These are phyloP conservation scores for Monosporascus cannonballus DNA, from an alignment of 2,329 filamentous ascomycete genomes.

Conservation along the genomic window DNA sequence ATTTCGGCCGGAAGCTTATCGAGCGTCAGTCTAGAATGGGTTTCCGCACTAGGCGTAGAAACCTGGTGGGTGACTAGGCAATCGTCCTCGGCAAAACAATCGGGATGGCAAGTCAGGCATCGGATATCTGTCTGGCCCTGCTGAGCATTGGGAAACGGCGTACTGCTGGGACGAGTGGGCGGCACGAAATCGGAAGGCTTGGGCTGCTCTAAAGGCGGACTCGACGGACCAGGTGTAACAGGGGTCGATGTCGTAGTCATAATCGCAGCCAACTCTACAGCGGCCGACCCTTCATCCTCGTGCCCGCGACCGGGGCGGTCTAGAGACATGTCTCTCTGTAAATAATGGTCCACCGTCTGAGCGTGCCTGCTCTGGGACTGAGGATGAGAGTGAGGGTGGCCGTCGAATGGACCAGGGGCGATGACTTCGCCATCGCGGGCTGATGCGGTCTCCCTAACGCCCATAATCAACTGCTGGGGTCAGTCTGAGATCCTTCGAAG, in stretches of 20 bases:
- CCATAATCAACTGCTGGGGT: constrained; percentile 13
- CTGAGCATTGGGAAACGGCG: constrained; percentile 52
- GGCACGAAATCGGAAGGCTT: constrained; percentile 42
- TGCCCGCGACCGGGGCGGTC: constrained; percentile 20
- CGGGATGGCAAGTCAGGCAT: constrained; percentile 33
- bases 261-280: constrained; percentile 37
- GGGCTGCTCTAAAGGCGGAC: constrained; percentile 42
- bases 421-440: constrained; percentile 19
- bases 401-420: constrained; percentile 17
- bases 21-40: constrained; percentile 31
- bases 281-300: constrained; percentile 33
- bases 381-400: constrained; percentile 15
- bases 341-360: constrained; percentile 8
- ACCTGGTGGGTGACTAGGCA: constrained; percentile 21
- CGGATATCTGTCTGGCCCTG: constrained; percentile 38
- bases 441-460: constrained; percentile 14
- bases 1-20: constrained; percentile 61
- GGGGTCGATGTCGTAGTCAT: constrained; percentile 46
- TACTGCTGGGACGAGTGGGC: constrained; percentile 52
- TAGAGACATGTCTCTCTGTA: constrained; percentile 19
- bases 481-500: not conserved
- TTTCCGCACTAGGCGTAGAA: constrained; percentile 16
- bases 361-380: constrained; percentile 15
- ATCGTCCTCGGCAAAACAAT: constrained; percentile 22
- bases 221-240: constrained; percentile 47